Percentiles rank a stretch among this genome's conserved stretches.
Evolutionary conservation across 345 rosid genomes (phyloP).

Genomic region (Syzygium aqueum): DNA sequence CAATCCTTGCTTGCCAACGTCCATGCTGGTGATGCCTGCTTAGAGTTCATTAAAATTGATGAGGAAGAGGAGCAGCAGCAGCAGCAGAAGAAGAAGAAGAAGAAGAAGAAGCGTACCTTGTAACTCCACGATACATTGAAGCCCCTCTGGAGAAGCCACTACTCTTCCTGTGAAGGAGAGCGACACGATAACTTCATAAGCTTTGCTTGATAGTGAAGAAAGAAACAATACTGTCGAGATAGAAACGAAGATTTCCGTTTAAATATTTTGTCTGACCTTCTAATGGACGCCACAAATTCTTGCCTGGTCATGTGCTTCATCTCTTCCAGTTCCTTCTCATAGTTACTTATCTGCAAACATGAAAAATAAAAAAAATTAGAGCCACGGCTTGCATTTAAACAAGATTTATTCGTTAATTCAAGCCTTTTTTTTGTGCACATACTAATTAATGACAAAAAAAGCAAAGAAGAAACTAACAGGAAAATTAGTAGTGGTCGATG

Average conservation of each 20-base stretch:
- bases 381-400: background rate
- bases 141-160: constrained; percentile 99
- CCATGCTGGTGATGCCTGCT: constrained; percentile 98
- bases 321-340: constrained; percentile 94
- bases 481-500: constrained; percentile 93
- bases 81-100: background rate
- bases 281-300: constrained; percentile 92
- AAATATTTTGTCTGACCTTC: constrained; percentile 40
- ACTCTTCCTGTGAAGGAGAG: constrained; percentile 58
- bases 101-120: constrained; percentile 37
- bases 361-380: background rate
- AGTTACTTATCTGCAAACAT: constrained; percentile 65
- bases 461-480: constrained; percentile 32
- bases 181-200: background rate
- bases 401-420: background rate
- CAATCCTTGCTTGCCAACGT: constrained; percentile 99
- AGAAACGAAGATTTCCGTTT: background rate
- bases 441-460: background rate
- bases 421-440: background rate
- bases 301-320: constrained; percentile 99
- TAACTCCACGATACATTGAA: constrained; percentile 98
- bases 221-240: background rate
- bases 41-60: background rate
- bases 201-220: background rate
- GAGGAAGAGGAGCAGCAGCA: background rate